phyloP scores from a whole-genome alignment of 2,329 filamentous ascomycete species.

The Pseudopyricularia javanii region DNA sequence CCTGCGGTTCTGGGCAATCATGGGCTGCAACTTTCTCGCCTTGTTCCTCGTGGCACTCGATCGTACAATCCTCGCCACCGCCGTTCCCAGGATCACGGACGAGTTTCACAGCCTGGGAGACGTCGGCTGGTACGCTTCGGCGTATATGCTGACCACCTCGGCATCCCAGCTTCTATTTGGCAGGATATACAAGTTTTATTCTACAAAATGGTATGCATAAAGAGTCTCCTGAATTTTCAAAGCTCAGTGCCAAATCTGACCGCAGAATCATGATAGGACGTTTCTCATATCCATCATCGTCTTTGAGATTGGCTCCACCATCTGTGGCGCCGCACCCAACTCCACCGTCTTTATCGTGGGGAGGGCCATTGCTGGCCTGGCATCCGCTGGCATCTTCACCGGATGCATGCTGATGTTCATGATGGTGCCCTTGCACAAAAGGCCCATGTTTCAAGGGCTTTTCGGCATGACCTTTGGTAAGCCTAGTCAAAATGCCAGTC shows the following conservation, averaged over 20 bases:
- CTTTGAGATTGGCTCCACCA: constrained; percentile 40
- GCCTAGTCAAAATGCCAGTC: neutral
- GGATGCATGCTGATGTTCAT: constrained; percentile 44
- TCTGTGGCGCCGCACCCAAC: constrained; percentile 41
- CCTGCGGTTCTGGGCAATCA: constrained; percentile 41
- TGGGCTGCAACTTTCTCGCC: constrained; percentile 39
- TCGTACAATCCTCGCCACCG: constrained; percentile 42
- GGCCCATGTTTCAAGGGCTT: constrained; percentile 44
- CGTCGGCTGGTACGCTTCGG: constrained; percentile 52
- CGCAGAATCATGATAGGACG: constrained; percentile 13
- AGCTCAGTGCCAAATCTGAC: neutral
- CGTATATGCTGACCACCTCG: constrained; percentile 47
- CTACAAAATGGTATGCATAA: constrained; percentile 27
- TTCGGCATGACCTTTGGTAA: constrained; percentile 37
- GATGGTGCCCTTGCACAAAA: constrained; percentile 45
- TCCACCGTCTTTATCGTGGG: constrained; percentile 43
- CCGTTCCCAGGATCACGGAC: constrained; percentile 41
- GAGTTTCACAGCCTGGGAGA: constrained; percentile 45
- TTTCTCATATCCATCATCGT: constrained; percentile 35
- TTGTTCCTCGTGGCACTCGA: constrained; percentile 47
- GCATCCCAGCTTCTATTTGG: constrained; percentile 42
- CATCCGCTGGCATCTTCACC: constrained; percentile 44
- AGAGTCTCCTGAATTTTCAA: neutral
- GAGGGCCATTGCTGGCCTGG: constrained; percentile 42
- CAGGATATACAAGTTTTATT: constrained; percentile 40